Conservation (phyloP, 2,329 filamentous ascomycete genomes). For the Passalora sequoiae region DNA sequence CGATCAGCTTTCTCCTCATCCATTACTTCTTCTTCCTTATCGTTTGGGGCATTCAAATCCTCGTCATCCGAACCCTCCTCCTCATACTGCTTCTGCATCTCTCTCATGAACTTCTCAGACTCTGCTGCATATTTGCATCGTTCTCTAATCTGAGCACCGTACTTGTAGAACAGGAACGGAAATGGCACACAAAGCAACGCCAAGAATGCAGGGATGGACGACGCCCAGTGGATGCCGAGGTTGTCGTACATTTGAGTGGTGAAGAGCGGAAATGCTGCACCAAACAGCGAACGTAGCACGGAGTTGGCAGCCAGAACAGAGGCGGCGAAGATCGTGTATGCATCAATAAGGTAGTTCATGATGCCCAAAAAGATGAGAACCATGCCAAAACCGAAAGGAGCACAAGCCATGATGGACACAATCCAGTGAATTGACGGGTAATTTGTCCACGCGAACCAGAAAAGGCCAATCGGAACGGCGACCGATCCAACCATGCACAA, state of each 20-base stretch:
- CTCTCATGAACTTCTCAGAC: constrained; percentile 56
- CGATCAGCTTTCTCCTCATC: constrained; percentile 12
- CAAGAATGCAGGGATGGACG: constrained; percentile 67
- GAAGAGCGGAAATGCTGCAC: constrained; percentile 76
- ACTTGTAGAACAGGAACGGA: constrained; percentile 68
- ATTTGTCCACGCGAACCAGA: constrained; percentile 67
- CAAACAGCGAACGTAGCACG: constrained; percentile 71
- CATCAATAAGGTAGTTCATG: constrained; percentile 63
- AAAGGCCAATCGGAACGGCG: constrained; percentile 58
- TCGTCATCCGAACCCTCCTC: constrained; percentile 1
- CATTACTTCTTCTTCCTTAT: constrained; percentile 9
- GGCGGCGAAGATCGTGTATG: constrained; percentile 59
- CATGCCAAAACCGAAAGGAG: constrained; percentile 55
- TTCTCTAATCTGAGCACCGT: constrained; percentile 58
- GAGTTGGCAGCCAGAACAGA: constrained; percentile 73
- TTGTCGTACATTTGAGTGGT: constrained; percentile 56
- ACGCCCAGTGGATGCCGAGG: constrained; percentile 63
- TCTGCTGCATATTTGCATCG: constrained; percentile 66
- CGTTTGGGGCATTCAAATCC: not conserved
- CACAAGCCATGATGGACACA: constrained; percentile 46
- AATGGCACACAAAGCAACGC: constrained; percentile 66
- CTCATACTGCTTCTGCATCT: constrained; percentile 34
- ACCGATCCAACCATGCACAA: constrained; percentile 59
- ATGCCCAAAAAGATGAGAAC: constrained; percentile 63
- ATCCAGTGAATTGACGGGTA: constrained; percentile 53